Evolutionary conservation across 2,329 filamentous ascomycete species (phyloP).

Genomic region (Verticillium tricorpus): DNA sequence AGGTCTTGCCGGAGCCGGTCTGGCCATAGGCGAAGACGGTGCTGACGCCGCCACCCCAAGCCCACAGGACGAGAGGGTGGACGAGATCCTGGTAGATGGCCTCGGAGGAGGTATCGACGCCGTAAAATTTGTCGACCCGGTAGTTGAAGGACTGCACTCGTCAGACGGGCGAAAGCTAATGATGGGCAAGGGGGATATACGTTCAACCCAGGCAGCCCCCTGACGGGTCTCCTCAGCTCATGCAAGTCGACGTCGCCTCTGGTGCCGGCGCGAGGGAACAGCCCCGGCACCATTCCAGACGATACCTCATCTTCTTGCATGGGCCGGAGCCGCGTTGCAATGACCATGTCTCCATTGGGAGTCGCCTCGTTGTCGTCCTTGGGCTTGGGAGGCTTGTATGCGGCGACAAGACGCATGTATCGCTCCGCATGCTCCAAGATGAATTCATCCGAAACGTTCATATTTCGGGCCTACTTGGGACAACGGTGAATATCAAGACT

Average conservation of each 20-base stretch:
- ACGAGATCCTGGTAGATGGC: constrained; percentile 36
- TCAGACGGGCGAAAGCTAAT: not conserved
- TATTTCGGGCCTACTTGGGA: not conserved
- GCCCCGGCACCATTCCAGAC: constrained; percentile 21
- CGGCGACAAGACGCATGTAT: constrained; percentile 21
- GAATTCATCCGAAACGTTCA: constrained; percentile 25
- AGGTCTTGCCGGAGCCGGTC: constrained; percentile 45
- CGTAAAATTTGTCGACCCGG: constrained; percentile 30
- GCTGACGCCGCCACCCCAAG: constrained; percentile 39
- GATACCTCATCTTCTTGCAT: constrained; percentile 27
- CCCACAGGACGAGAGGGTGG: constrained; percentile 36
- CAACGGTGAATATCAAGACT: too few species aligned
- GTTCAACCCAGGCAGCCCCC: constrained; percentile 24
- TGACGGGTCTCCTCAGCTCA: constrained; percentile 27
- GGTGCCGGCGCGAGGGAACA: constrained; percentile 18
- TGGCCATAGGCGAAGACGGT: constrained; percentile 47
- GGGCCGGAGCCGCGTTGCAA: constrained; percentile 31
- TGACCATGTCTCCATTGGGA: constrained; percentile 22
- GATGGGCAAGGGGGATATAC: constrained; percentile 11
- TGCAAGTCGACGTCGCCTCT: constrained; percentile 28
- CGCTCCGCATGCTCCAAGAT: constrained; percentile 22
- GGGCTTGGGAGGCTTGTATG: constrained; percentile 17
- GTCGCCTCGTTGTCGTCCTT: not conserved
- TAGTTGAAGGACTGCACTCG: constrained; percentile 26
- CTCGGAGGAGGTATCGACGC: constrained; percentile 27